Evolutionary conservation across 2,329 filamentous ascomycete species (phyloP).

Genomic region (Dendryphion nanum): DNA sequence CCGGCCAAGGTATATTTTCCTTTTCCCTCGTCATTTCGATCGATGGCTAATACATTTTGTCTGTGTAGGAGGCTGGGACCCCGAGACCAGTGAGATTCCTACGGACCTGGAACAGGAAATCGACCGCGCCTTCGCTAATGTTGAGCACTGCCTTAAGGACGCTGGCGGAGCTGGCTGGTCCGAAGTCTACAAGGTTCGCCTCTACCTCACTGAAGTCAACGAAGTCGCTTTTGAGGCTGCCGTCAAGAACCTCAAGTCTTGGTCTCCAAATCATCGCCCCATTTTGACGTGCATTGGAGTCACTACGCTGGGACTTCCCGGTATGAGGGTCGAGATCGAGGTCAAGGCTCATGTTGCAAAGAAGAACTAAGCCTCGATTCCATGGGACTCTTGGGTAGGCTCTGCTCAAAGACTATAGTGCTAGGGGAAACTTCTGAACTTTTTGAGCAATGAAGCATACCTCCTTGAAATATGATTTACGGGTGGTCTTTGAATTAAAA

Average conservation of each 20-base stretch:
- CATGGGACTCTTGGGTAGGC: too few species aligned
- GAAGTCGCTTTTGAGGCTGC: slow-evolving; percentile 4
- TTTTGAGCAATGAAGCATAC: too few species aligned
- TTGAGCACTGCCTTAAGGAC: slow-evolving; percentile 46
- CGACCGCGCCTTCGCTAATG: slow-evolving; percentile 49
- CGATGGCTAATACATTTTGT: background rate
- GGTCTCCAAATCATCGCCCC: slow-evolving; percentile 11
- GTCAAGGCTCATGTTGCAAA: background rate
- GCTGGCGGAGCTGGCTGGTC: slow-evolving; percentile 34
- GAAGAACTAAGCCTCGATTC: too few species aligned
- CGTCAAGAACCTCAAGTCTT: slow-evolving; percentile 7
- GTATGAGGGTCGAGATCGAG: slow-evolving; percentile 1
- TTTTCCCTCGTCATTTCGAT: background rate
- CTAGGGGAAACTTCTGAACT: too few species aligned
- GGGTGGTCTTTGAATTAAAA: too few species aligned
- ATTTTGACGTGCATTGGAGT: slow-evolving; percentile 14
- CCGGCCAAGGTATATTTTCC: slow-evolving; percentile 10
- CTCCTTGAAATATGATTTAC: too few species aligned
- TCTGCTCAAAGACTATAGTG: too few species aligned
- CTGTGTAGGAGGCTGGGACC: slow-evolving; percentile 11
- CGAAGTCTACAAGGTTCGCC: slow-evolving; percentile 37
- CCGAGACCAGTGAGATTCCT: slow-evolving; percentile 6
- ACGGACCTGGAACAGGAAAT: slow-evolving; percentile 8
- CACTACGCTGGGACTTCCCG: slow-evolving; percentile 3
- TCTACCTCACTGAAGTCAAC: slow-evolving; percentile 8